Evolutionary conservation across 225 moss, liverwort and hornwort species (phyloP), one percentile per base, ranked within the genome.

Genomic region (Sphagnum contortum): DNA sequence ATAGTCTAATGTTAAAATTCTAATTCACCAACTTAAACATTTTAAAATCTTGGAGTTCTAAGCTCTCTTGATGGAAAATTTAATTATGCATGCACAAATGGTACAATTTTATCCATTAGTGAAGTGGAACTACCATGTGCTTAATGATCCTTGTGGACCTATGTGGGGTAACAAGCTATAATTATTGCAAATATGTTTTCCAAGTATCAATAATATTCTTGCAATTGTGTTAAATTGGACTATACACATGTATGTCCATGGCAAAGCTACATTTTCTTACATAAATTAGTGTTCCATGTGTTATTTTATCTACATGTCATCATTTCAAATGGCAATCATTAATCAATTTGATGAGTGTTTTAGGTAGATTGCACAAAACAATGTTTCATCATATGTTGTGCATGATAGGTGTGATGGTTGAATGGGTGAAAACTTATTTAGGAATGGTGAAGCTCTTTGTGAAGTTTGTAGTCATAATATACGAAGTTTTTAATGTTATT

Each of bases 401-500:
- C 62, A 56, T 48, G 49, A 65, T 87, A 94, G 94, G 83, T 94
- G 56, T 83, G 89, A 72, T 91, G 76, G 87, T 81, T 48, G 89
- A 91, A 73, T 81, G 83, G 61, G 76, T 89, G 55, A 61, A 71
- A 47, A 85, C 75, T 74, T 83, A 69, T 59, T 81, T 83, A 49
- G 70, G 64, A 57, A 66, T 91, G 29, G 65, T 91, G 55, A 80
- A 82, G 72, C 70, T 78, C 45, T 73, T 91, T 49, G 85, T 87
- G 69, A 81, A 70, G 76, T 80, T 64, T 89, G 81, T 64, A 80
- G 75, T 63, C 69, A 74, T 80, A 91, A 94, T 62, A 69, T 91
- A 44, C 82, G 89, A 94, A 89, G 50, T 76, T 89, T 59, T 72
- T 94, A 51, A 79, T 91, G 87, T 69, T 91, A 53, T 83, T 94